phyloP scores from a whole-genome alignment of 371 early-diverging fungal genomes.

The Haplosporangium sp. region DNA sequence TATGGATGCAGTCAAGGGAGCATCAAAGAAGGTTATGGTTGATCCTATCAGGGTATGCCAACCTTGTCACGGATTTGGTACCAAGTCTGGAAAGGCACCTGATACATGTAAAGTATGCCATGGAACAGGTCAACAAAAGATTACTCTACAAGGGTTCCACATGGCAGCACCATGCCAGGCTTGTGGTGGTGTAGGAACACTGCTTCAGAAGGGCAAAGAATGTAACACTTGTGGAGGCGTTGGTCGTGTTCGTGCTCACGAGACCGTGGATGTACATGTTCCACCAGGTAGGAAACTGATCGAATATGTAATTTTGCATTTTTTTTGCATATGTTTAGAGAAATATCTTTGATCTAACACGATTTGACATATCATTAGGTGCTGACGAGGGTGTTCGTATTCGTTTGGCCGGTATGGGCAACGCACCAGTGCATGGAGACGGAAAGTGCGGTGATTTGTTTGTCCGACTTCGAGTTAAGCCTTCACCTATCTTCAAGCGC shows the following conservation, averaged over 20 bases:
- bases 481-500: conserved; percentile 81
- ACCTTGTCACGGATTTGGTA: conserved; percentile 85
- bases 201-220: conserved; percentile 72
- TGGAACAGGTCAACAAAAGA: conserved; percentile 84
- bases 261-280: conserved; percentile 79
- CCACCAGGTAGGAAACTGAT: conserved; percentile 76
- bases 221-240: conserved; percentile 86
- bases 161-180: conserved; percentile 84
- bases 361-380: conserved; percentile 49
- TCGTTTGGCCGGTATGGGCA: conserved; percentile 83
- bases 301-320: background rate
- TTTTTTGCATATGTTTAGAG: background rate
- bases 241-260: conserved; percentile 79
- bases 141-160: conserved; percentile 81
- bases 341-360: background rate
- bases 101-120: conserved; percentile 80
- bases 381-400: conserved; percentile 82
- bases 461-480: conserved; percentile 78
- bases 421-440: conserved; percentile 81
- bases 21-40: conserved; percentile 71
- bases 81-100: conserved; percentile 78
- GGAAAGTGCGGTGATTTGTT: conserved; percentile 87
- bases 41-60: conserved; percentile 75
- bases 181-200: conserved; percentile 87
- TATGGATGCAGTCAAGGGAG: conserved; percentile 91